phyloP scores from a whole-genome alignment of 163 green algal species.

The Chlamydomonas reinhardtii region DNA sequence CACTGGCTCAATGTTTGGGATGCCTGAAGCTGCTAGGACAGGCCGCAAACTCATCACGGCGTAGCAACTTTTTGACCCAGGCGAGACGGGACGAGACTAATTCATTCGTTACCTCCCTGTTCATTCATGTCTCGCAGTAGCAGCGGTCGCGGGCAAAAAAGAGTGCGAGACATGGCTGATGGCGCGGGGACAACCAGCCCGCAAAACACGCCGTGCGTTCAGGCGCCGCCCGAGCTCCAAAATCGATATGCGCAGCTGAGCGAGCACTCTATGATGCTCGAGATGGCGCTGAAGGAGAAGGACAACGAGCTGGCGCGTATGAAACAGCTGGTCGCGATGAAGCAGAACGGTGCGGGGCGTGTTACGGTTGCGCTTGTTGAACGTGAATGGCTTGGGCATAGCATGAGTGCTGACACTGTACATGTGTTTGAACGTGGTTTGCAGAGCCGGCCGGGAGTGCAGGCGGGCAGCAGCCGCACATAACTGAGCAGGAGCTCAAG shows the following conservation, averaged over 20 bases:
- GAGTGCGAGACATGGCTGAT: constrained; percentile 23
- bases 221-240: constrained; percentile 33
- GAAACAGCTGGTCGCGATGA: constrained; percentile 19
- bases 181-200: constrained; percentile 18
- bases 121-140: neutral
- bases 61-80: no score
- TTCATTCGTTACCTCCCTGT: no score
- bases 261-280: constrained; percentile 18
- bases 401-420: no score
- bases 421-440: no score
- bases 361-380: no score
- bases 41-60: no score
- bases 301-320: constrained; percentile 25
- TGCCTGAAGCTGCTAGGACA: no score
- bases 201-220: neutral
- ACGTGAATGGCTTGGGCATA: no score
- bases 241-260: constrained; percentile 10
- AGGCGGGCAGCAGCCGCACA: neutral
- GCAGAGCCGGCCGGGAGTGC: neutral
- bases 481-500: constrained; percentile 59
- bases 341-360: neutral
- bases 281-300: constrained; percentile 47
- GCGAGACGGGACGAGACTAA: no score
- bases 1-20: no score
- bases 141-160: constrained; percentile 35